phyloP scores from a whole-genome alignment of 441 rosid species.

The Adansonia grandidieri region DNA sequence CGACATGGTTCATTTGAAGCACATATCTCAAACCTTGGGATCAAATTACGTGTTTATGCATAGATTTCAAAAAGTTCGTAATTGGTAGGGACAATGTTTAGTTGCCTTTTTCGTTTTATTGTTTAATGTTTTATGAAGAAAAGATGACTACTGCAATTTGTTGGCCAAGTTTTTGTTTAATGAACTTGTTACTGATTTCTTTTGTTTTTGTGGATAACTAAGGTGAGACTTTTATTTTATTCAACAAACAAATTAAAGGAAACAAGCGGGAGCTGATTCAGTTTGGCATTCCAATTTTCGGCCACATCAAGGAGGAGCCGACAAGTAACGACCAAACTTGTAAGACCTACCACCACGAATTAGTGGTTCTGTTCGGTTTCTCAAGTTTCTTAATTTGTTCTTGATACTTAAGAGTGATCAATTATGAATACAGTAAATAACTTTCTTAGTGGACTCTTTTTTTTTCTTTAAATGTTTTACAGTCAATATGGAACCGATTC shows the following conservation, averaged over 20 bases:
- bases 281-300: conserved; percentile 82
- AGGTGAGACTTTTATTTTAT: conserved; percentile 88
- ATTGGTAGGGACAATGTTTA: not conserved
- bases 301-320: conserved; percentile 67
- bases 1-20: not conserved
- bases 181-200: not conserved
- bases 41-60: not conserved
- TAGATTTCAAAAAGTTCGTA: conserved; percentile 11
- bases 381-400: conserved; percentile 10
- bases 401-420: not conserved
- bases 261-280: conserved; percentile 92
- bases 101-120: not conserved
- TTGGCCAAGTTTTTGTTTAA: conserved; percentile 1
- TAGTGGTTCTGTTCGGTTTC: conserved; percentile 4
- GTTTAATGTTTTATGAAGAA: not conserved
- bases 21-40: not conserved
- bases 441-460: not conserved
- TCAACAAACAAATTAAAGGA: conserved; percentile 92
- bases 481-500: conserved; percentile 80
- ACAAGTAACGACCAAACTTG: conserved; percentile 43
- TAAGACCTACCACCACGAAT: conserved; percentile 31
- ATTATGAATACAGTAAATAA: not conserved
- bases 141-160: not conserved
- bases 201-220: conserved; percentile 26
- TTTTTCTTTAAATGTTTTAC: conserved; percentile 15